These are phyloP conservation scores for Lachancea meyersii DNA, from an alignment of 805 yeast species.

Conservation along the genomic window DNA sequence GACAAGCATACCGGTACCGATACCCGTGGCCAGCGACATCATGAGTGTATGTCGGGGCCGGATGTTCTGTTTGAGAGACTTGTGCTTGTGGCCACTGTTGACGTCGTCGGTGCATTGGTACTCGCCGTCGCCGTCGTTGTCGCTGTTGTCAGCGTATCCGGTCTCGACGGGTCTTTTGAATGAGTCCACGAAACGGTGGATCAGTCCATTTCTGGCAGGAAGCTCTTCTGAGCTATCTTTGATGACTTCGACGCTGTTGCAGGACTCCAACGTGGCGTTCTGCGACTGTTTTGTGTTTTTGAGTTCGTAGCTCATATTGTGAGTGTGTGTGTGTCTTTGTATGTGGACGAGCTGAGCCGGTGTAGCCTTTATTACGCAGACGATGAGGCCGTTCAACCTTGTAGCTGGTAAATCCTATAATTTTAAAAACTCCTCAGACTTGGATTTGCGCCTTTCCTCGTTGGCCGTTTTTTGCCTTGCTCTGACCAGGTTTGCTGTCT, in stretches of 20 bases:
- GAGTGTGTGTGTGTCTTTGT: background rate
- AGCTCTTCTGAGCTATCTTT: constrained; percentile 2
- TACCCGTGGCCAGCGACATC: constrained; percentile 80
- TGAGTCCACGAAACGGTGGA: constrained; percentile 18
- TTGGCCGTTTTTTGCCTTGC: no score
- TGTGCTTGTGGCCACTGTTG: constrained; percentile 7
- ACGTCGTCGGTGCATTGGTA: background rate
- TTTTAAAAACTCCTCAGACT: no score
- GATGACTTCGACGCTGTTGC: constrained; percentile 2
- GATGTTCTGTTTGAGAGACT: constrained; percentile 29
- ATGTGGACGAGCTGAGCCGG: background rate
- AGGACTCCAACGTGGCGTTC: background rate
- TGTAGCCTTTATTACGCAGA: background rate
- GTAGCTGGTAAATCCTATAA: no score
- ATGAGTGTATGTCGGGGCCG: constrained; percentile 51
- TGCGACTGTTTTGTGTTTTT: constrained; percentile 1
- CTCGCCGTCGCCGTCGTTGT: background rate
- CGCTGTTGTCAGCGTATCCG: background rate
- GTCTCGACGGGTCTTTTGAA: constrained; percentile 18
- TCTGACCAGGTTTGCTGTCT: no score
- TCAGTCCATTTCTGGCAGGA: constrained; percentile 1
- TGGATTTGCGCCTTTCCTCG: no score
- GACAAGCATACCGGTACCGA: constrained; percentile 68
- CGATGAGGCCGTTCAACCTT: background rate
- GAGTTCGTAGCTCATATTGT: constrained; percentile 2